phyloP scores from a whole-genome alignment of 2,329 filamentous ascomycete species.

The Alternaria sp. region DNA sequence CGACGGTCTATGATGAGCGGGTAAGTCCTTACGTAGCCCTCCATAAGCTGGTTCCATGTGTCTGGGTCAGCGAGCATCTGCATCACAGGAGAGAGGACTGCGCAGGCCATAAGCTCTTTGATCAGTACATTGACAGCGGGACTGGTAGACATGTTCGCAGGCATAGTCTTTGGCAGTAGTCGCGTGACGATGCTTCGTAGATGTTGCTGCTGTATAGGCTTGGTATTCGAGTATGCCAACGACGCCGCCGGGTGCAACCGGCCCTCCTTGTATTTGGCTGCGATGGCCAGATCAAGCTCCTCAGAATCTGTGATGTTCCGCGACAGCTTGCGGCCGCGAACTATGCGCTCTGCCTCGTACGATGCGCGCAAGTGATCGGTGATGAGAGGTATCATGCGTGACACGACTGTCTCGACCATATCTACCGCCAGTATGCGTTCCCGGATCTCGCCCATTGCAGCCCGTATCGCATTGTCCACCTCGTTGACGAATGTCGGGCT shows the following conservation, averaged over 20 bases:
- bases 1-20: constrained; percentile 11
- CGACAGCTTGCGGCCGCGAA: constrained; percentile 86
- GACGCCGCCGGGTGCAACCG: constrained; percentile 86
- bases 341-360: constrained; percentile 83
- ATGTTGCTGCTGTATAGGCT: constrained; percentile 86
- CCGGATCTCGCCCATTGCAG: constrained; percentile 72
- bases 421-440: constrained; percentile 78
- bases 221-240: constrained; percentile 82
- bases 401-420: constrained; percentile 81
- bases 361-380: constrained; percentile 90
- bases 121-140: constrained; percentile 80
- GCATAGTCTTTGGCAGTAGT: constrained; percentile 77
- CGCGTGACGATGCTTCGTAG: constrained; percentile 75
- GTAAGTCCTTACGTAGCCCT: constrained; percentile 67
- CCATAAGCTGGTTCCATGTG: constrained; percentile 96
- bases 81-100: constrained; percentile 83
- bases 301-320: constrained; percentile 93
- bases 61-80: constrained; percentile 87
- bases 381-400: constrained; percentile 82
- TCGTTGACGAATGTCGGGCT: constrained; percentile 83
- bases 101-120: constrained; percentile 89
- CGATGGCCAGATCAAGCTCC: constrained; percentile 93
- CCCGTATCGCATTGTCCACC: constrained; percentile 79
- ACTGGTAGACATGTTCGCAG: constrained; percentile 76
- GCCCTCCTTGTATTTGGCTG: constrained; percentile 89